A percentile compares a stretch with the other conserved stretches of the same genome.
These are phyloP conservation scores for Geotrichum histeridarum DNA, from an alignment of 1,139 yeast species.

Conservation along the genomic window DNA sequence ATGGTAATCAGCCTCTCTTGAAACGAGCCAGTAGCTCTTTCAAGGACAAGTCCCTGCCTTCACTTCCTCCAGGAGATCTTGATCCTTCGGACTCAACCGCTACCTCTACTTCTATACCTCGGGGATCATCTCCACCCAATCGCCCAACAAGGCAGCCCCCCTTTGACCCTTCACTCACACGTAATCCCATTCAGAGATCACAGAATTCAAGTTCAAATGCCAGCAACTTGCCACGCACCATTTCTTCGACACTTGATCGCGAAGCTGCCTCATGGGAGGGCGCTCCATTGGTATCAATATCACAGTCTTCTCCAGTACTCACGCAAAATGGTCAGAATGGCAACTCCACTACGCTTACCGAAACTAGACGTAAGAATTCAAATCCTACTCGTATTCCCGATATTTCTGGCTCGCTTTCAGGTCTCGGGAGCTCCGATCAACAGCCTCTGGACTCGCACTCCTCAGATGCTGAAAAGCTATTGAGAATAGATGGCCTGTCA, in stretches of 20 bases:
- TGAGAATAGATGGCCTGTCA: slow-evolving; percentile 9
- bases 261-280: background rate
- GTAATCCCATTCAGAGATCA: background rate
- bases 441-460: no score
- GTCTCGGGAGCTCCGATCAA: no score
- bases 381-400: background rate
- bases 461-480: background rate
- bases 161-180: slow-evolving; percentile 12
- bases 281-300: slow-evolving; percentile 16
- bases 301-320: slow-evolving; percentile 16
- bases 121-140: slow-evolving; percentile 7
- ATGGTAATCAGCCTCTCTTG: background rate
- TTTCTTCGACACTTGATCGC: background rate
- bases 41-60: slow-evolving; percentile 31
- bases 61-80: slow-evolving; percentile 24
- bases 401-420: slow-evolving; percentile 5
- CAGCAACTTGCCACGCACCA: background rate
- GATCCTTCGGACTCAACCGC: slow-evolving; percentile 3
- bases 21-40: slow-evolving; percentile 4
- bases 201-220: background rate
- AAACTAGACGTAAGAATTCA: slow-evolving; percentile 2
- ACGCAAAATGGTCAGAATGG: slow-evolving; percentile 5
- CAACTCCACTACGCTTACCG: slow-evolving; percentile 15
- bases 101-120: background rate
- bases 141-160: slow-evolving; percentile 14